Evolutionary conservation across 1,284 basidiomycete species (phyloP).

Genomic region (Phenoliferia sp.): DNA sequence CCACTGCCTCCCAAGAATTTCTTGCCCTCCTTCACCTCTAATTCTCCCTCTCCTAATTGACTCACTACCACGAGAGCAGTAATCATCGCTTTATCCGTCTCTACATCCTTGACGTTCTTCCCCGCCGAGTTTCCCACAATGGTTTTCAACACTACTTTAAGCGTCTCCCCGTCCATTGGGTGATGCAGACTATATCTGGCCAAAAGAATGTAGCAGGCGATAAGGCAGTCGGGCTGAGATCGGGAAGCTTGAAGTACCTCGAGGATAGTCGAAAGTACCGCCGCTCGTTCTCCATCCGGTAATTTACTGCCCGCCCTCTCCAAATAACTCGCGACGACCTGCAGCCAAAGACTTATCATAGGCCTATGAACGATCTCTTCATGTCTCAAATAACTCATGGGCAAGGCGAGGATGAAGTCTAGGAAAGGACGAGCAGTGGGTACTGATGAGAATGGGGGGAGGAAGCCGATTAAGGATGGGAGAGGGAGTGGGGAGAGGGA

Average conservation of each 20-base stretch:
- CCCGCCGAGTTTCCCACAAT: slow-evolving; percentile 47
- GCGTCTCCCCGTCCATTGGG: slow-evolving; percentile 53
- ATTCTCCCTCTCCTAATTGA: slow-evolving; percentile 24
- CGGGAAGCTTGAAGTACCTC: slow-evolving; percentile 25
- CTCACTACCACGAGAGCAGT: slow-evolving; percentile 55
- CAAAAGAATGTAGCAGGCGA: slow-evolving; percentile 64
- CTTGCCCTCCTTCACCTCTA: slow-evolving; percentile 22
- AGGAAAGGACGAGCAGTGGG: slow-evolving; percentile 25
- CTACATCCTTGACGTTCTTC: slow-evolving; percentile 45
- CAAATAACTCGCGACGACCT: slow-evolving; percentile 74
- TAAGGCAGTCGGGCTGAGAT: slow-evolving; percentile 24
- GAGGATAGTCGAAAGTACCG: slow-evolving; percentile 42
- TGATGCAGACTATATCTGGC: slow-evolving; percentile 62
- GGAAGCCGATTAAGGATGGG: slow-evolving; percentile 55
- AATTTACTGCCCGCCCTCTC: slow-evolving; percentile 43
- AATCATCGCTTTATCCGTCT: slow-evolving; percentile 49
- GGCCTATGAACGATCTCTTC: slow-evolving; percentile 56
- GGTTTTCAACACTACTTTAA: slow-evolving; percentile 55
- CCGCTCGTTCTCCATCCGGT: slow-evolving; percentile 34
- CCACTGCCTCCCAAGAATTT: slow-evolving; percentile 29
- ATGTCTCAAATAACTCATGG: slow-evolving; percentile 20
- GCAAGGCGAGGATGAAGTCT: slow-evolving; percentile 26
- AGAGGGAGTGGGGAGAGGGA: slow-evolving; percentile 67
- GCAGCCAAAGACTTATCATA: slow-evolving; percentile 77
- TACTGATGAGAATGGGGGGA: slow-evolving; percentile 59